Percentiles rank a stretch among this genome's conserved stretches.
Evolutionary conservation across 2,329 filamentous ascomycete species (phyloP).

Genomic region (Neurospora sp.): DNA sequence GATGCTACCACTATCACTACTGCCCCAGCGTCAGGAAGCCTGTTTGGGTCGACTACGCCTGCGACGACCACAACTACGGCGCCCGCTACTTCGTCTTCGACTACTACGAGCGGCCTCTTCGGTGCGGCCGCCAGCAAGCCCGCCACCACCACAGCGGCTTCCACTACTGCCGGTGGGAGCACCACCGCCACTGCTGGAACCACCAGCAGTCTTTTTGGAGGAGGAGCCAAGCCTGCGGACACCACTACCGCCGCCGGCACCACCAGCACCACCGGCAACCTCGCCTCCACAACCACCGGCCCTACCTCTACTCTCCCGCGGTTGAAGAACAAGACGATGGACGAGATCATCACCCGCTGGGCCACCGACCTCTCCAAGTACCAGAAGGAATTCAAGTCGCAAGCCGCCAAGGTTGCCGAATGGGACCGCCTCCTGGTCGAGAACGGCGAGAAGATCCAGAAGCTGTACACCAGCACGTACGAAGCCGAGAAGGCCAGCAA

Average conservation of each 20-base stretch:
- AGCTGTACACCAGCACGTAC: constrained; percentile 82
- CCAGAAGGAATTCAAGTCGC: constrained; percentile 89
- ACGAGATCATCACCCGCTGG: constrained; percentile 96
- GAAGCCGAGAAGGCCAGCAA: constrained; percentile 88
- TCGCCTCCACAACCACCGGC: constrained; percentile 69
- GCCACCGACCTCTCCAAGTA: constrained; percentile 91
- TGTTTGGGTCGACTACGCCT: constrained; percentile 19
- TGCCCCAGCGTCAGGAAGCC: constrained; percentile 9
- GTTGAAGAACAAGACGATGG: constrained; percentile 97
- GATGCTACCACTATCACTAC: constrained; percentile 9
- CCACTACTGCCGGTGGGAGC: constrained; percentile 7
- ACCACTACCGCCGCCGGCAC: constrained; percentile 22
- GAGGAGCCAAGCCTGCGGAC: constrained; percentile 22
- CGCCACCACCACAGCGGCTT: constrained; percentile 19
- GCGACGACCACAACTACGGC: constrained; percentile 17
- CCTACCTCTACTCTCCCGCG: constrained; percentile 79
- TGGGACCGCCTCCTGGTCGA: constrained; percentile 93
- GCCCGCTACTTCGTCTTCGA: constrained; percentile 17
- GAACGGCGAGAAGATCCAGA: constrained; percentile 91
- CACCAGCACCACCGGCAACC: constrained; percentile 20
- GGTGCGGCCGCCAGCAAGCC: constrained; percentile 16
- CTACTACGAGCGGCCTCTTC: constrained; percentile 14
- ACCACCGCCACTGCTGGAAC: constrained; percentile 6
- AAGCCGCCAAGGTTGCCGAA: constrained; percentile 74
- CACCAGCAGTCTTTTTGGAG: constrained; percentile 24